Evolutionary conservation across 2,329 filamentous ascomycete genomes (phyloP).

Genomic region (Cadophora luteo-olivacea): DNA sequence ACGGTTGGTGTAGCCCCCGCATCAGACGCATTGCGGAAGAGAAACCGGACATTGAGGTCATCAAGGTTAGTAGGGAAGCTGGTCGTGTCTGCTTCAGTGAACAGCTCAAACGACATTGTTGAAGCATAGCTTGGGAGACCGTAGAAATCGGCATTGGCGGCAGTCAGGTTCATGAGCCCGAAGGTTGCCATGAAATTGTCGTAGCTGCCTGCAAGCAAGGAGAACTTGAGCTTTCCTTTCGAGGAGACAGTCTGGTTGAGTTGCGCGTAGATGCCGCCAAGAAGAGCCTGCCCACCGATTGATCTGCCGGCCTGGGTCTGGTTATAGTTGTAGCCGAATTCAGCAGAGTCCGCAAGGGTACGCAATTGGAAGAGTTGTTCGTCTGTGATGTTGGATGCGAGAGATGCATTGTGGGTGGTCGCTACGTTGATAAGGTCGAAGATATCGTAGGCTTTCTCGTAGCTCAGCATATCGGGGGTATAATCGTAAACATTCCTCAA

Average conservation of each 20-base stretch:
- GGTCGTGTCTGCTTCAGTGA: constrained; percentile 55
- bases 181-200: constrained; percentile 67
- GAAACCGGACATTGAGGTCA: constrained; percentile 63
- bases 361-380: constrained; percentile 66
- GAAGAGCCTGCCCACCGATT: constrained; percentile 61
- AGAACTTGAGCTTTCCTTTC: constrained; percentile 52
- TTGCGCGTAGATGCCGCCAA: constrained; percentile 50
- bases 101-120: constrained; percentile 77
- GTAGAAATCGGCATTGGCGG: constrained; percentile 65
- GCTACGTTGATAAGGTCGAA: constrained; percentile 63
- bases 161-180: constrained; percentile 57
- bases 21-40: constrained; percentile 64
- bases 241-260: constrained; percentile 56
- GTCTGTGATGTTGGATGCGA: constrained; percentile 59
- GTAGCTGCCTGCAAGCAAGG: constrained; percentile 64
- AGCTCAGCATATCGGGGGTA: constrained; percentile 29
- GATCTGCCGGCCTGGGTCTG: constrained; percentile 67
- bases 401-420: constrained; percentile 60
- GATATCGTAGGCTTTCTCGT: constrained; percentile 40
- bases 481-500: constrained; percentile 36
- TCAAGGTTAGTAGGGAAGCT: constrained; percentile 53
- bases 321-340: constrained; percentile 84
- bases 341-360: constrained; percentile 75
- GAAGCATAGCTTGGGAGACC: constrained; percentile 82
- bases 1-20: constrained; percentile 47